Evolutionary conservation across 106 monocot species (phyloP).

Genomic region (Phalaenopsis equestris): DNA sequence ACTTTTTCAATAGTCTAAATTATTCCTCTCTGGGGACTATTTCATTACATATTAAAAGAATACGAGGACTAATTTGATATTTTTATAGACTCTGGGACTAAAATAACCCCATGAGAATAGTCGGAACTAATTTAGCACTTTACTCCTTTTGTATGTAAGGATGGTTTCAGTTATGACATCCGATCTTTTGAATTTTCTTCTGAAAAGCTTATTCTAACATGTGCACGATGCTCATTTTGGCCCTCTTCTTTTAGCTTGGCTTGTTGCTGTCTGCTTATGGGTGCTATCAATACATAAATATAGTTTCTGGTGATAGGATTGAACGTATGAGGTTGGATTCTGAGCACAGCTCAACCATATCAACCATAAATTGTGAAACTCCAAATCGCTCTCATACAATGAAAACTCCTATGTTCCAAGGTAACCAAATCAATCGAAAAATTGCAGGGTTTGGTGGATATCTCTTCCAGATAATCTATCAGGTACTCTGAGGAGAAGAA

Average conservation of each 20-base stretch:
- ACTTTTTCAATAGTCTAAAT: too few relatives aligned
- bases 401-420: conserved; percentile 13
- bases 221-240: neutral
- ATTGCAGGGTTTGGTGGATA: conserved; percentile 72
- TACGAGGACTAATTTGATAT: too few relatives aligned
- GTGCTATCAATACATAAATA: conserved; percentile 45
- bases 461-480: conserved; percentile 83
- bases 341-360: conserved; percentile 31
- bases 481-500: conserved; percentile 32
- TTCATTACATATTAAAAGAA: too few relatives aligned
- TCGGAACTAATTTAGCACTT: neutral
- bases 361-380: conserved; percentile 23
- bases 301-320: conserved; percentile 16
- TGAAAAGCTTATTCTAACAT: neutral
- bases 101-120: too few relatives aligned
- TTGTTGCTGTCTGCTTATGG: conserved; percentile 70
- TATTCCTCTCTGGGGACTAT: too few relatives aligned
- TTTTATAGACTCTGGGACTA: too few relatives aligned
- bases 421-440: conserved; percentile 17
- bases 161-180: neutral
- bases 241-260: conserved; percentile 53
- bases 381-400: conserved; percentile 11
- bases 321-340: conserved; percentile 25
- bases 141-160: neutral
- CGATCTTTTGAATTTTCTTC: neutral